Percentiles rank a stretch among this genome's conserved stretches.
Conservation (phyloP, 2,329 filamentous ascomycete genomes). For the Pseudogymnoascus sp. region DNA sequence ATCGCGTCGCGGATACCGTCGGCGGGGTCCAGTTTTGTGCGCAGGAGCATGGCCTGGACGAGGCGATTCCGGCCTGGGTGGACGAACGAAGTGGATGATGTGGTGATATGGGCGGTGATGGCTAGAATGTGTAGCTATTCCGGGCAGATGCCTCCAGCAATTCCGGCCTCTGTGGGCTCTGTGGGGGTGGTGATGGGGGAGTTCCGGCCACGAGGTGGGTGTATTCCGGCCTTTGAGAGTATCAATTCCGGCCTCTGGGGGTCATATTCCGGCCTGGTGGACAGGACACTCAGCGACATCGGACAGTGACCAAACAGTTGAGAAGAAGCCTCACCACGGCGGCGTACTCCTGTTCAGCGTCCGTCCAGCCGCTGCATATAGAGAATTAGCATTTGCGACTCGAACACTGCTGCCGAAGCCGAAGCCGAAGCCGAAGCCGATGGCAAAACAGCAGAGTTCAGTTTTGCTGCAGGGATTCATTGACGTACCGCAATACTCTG, state of each 20-base stretch:
- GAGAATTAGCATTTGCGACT: too few relatives aligned
- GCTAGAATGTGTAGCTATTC: background rate
- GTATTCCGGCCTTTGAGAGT: background rate
- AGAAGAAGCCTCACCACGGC: background rate
- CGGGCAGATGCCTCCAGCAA: background rate
- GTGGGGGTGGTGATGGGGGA: background rate
- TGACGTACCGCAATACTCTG: background rate
- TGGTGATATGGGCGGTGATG: background rate
- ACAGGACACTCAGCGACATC: background rate
- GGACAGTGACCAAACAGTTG: background rate
- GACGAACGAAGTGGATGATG: background rate
- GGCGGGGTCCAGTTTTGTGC: conserved; percentile 5
- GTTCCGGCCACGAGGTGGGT: background rate
- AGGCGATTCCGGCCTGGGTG: background rate
- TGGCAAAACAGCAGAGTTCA: background rate
- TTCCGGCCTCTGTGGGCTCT: conserved; percentile 1
- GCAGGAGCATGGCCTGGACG: background rate
- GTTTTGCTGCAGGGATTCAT: background rate
- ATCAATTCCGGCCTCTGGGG: background rate
- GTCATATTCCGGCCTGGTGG: background rate
- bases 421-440: too few relatives aligned
- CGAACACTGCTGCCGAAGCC: too few relatives aligned
- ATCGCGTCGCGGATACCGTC: conserved; percentile 8
- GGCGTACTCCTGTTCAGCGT: background rate
- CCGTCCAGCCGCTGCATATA: background rate